Evolutionary conservation across 495 filamentous ascomycete species (phyloP), one percentile per base, ranked within the genome.

Genomic region (Penicillium robsamsonii): DNA sequence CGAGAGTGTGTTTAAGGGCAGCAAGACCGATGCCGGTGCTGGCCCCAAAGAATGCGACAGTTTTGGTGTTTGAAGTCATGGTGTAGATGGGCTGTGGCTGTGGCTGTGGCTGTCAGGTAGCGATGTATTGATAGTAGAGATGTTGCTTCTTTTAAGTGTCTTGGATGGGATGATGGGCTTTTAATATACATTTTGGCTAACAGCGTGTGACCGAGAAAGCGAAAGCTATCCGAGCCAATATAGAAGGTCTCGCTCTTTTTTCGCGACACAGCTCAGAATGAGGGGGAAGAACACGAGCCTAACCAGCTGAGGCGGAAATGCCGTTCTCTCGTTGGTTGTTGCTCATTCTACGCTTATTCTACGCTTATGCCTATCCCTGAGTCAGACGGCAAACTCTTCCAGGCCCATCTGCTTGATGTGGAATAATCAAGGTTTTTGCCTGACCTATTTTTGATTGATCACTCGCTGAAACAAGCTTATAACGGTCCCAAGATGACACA

Each of bases 21-120:
- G 76, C 60, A 10, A 76, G 59, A 17, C 71, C 71, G 55, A 72
- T 77, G 46, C 78, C 79, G 49, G 74, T 76, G n/a, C 79, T 82
- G 29, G 77, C 75, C 25, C 80, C 80, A 56, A 81, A 73, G 67
- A 82, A 82, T 25, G 75, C 72, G 18, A 83, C 56, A 25, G 67
- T 67, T 42, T 65, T 63, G 31, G 46, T 46, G 38, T 40, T 54
- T 35, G 64, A 43, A 25, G 25, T 40, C 65, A 68, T 68, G 2
- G 12, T 55, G 9, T 38, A 20, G 20, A 22, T 30, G 30, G 29
- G n/a, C n/a, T 40, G 49, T 41, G 11, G 49, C 22, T 22, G n/a
- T n/a, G n/a, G n/a, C n/a, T n/a, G n/a, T n/a, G n/a, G n/a, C 11
- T 27, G 37, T 42, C 24, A 13, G 4, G 12, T 22, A 20, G 31